Evolutionary conservation across 1,284 basidiomycete species (phyloP), one percentile per base, ranked within the genome.

Genomic region (Malassezia brasiliensis): DNA sequence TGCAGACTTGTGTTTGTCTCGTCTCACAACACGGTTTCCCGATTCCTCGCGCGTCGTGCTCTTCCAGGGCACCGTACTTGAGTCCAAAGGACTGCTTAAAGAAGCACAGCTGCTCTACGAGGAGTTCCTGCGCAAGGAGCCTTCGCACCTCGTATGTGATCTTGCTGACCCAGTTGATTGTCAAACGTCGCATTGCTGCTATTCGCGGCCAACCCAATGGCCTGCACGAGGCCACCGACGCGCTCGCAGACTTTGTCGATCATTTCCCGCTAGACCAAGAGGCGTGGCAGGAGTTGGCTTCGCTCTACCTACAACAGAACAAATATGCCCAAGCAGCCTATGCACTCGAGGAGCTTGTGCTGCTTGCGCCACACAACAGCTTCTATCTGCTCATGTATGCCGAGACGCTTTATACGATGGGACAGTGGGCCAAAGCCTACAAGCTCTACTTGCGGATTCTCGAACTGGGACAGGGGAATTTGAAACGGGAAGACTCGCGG

Each of bases 231-330:
- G 83, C 87, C 0, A 83, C 90, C 1, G 80, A 84, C 10, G 83
- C 88, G 60, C 80, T 98, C 6, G 83, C 84, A 19, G 77, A 80
- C 32, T 86, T 89, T 69, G 81, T 96, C 35, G 93, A 96, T 70
- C 90, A 85, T 0, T 90, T 93, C 76, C 96, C 96, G 75, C 83
- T 84, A 28, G 93, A 98, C 68, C 79, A 88, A 0, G 86, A 91
- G 63, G 90, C 82, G 5, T 98, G 93, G 94, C 79, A 89, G 11
- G 85, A 94, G 68, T 82, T 98, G n/a, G 86, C 90, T 0, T 86
- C 89, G 63, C 81, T 90, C 7, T 94, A 98, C 69, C 80, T 84
- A 2, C 81, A 83, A 14, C 83, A 85, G 64, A 83, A 72, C 66
- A 79, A 65, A 68, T 87, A 85, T 72, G 78, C 80, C 2, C 79